phyloP scores from a whole-genome alignment of 2,329 filamentous ascomycete genomes.

The Fusarium begoniae region DNA sequence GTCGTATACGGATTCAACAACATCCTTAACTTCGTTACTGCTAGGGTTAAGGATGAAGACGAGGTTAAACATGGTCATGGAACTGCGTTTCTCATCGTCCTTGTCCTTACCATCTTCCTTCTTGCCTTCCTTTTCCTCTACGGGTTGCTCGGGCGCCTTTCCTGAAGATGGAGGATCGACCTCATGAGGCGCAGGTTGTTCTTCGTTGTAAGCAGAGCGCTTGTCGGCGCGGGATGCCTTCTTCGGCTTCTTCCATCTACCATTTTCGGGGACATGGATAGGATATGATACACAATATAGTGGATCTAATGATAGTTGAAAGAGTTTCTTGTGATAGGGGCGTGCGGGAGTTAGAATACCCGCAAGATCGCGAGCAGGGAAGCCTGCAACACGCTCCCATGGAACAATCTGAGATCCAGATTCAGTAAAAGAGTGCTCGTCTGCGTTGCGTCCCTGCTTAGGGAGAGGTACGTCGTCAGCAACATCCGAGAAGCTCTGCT shows the following conservation, averaged over 20 bases:
- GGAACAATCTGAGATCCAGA: conserved; percentile 67
- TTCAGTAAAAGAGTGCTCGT: conserved; percentile 65
- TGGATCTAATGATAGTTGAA: conserved; percentile 84
- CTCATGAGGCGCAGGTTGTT: conserved; percentile 42
- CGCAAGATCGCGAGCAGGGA: conserved; percentile 80
- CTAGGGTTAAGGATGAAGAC: conserved; percentile 90
- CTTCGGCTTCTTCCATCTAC: conserved; percentile 76
- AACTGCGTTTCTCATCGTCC: conserved; percentile 69
- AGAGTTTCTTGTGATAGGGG: conserved; percentile 81
- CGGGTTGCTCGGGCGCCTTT: conserved; percentile 42
- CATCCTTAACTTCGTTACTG: conserved; percentile 76
- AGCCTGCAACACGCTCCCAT: conserved; percentile 79
- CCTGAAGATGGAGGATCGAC: conserved; percentile 37
- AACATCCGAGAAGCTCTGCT: conserved; percentile 48
- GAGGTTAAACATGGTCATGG: conserved; percentile 97
- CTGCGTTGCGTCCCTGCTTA: conserved; percentile 61
- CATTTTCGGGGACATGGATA: conserved; percentile 81
- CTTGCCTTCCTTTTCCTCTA: conserved; percentile 41
- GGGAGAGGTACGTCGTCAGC: conserved; percentile 51
- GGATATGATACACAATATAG: conserved; percentile 85
- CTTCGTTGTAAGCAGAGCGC: conserved; percentile 49
- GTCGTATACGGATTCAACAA: conserved; percentile 81
- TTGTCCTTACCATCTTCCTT: conserved; percentile 47
- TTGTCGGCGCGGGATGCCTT: conserved; percentile 57
- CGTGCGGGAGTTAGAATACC: conserved; percentile 80